Evolutionary conservation across 164 flowering plant species (phyloP).

Genomic region (Aristolochia fimbriata): DNA sequence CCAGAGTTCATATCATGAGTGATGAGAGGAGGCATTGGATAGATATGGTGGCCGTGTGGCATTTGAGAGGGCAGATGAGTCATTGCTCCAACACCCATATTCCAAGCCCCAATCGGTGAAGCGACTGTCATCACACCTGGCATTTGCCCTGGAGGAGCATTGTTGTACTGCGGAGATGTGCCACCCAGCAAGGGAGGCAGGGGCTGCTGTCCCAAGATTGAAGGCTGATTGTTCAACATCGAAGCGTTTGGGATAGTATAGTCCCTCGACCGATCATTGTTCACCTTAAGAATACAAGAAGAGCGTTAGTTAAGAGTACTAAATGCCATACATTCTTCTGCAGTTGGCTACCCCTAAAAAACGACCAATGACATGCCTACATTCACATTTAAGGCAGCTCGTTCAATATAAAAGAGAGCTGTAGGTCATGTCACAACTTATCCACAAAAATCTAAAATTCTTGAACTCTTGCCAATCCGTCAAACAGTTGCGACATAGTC

Average conservation of each 20-base stretch:
- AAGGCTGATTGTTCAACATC: conserved; percentile 44
- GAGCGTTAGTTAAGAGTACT: too few species aligned
- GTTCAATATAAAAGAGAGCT: too few species aligned
- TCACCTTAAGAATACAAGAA: conserved; percentile 36
- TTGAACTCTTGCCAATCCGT: too few species aligned
- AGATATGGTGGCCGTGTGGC: conserved; percentile 32
- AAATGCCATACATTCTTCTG: too few species aligned
- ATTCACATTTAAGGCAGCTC: too few species aligned
- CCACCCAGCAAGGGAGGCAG: conserved; percentile 30
- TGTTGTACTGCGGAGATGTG: conserved; percentile 27
- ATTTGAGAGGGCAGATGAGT: conserved; percentile 36
- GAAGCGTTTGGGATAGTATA: conserved; percentile 46
- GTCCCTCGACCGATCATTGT: conserved; percentile 85
- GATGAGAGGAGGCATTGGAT: conserved; percentile 24
- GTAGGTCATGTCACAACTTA: too few species aligned
- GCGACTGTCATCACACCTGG: conserved; percentile 22
- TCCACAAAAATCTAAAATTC: too few species aligned
- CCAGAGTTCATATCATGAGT: conserved; percentile 28
- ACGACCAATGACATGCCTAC: too few species aligned
- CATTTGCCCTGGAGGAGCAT: conserved; percentile 13
- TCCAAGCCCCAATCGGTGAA: conserved; percentile 40
- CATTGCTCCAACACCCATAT: conserved; percentile 13
- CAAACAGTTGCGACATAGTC: too few species aligned
- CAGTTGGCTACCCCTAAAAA: too few species aligned
- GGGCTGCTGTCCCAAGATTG: conserved; percentile 61